Evolutionary conservation across 257 asterid genomes (phyloP).

Genomic region (Ilex asprella): DNA sequence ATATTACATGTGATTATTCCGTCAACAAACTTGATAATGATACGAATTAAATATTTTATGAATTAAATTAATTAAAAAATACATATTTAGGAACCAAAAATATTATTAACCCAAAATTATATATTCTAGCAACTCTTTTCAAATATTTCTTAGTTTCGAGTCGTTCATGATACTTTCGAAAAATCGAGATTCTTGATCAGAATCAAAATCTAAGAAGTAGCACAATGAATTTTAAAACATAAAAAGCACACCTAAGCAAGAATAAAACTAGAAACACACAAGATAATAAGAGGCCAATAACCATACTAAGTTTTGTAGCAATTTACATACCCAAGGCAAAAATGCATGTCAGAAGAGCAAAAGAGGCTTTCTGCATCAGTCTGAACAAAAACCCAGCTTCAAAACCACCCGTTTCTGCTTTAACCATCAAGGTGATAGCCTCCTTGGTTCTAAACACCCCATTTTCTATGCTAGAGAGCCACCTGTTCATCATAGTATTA

Average conservation of each 20-base stretch:
- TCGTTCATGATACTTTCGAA: neutral
- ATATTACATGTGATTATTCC: too few relatives aligned
- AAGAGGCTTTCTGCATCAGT: constrained; percentile 30
- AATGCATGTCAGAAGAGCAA: constrained; percentile 48
- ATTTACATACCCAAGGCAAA: constrained; percentile 53
- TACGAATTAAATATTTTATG: too few relatives aligned
- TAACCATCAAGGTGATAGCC: constrained; percentile 22
- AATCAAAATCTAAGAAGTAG: too few relatives aligned
- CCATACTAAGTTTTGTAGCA: neutral
- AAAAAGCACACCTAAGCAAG: too few relatives aligned
- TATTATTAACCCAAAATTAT: too few relatives aligned
- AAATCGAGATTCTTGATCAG: too few relatives aligned
- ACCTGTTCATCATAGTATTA: constrained; percentile 16
- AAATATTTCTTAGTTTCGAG: neutral
- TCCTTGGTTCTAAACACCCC: constrained; percentile 9
- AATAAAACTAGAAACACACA: neutral
- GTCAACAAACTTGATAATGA: too few relatives aligned
- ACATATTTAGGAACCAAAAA: too few relatives aligned
- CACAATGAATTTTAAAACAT: too few relatives aligned
- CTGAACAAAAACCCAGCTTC: constrained; percentile 28
- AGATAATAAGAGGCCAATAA: neutral
- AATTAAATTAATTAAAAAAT: too few relatives aligned
- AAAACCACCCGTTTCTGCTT: constrained; percentile 11
- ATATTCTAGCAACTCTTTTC: too few relatives aligned
- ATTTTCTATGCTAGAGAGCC: constrained; percentile 24